Evolutionary conservation across 306 rosid species (phyloP), one percentile per base, ranked within the genome.

Genomic region (Herpetospermum pedunculosum): DNA sequence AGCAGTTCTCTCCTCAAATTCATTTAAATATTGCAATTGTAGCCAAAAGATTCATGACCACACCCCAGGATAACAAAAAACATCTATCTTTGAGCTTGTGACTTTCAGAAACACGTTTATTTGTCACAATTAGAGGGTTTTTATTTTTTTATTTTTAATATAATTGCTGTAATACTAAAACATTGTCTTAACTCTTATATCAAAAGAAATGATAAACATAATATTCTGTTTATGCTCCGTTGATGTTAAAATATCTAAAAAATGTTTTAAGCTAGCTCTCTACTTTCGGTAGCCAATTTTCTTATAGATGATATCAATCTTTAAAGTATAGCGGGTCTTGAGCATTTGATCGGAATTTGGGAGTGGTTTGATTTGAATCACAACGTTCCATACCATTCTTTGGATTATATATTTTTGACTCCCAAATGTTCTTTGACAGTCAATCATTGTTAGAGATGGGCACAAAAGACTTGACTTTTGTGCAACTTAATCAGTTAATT

Each of bases 391-490:
- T 69, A 5, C 54, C 50, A 25, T 15, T 69, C 53, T 69, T 13
- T 43, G 37, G 23, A 44, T 23, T 41, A 48, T 28, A 50, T 47
- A 5, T 18, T 73, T 72, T 52, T 81, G 76, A 80, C 80, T 79
- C 35, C 32, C 46, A 74, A 74, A 62, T 77, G 50, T 65, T 80
- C 78, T 83, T 60, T 88, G 78, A 72, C 91, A 89, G 99, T 75
- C 99, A 91, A 84, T 94, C 99, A 73, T 82, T 94, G 95, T 87
- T 91, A 78, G 96, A 91, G 89, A 94, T 94, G 99, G 99, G 99
- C 69, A 94, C 99, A 72, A 91, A 94, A 85, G 99, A 94, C 77
- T 80, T 89, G 84, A 86, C 81, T 60, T 94, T 94, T 85, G 99
- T 94, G 86, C 96, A 94, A 79, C 90, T 94, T 73, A 89, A 87